phyloP scores from a whole-genome alignment of 2,329 filamentous ascomycete species.

The Colletotrichum falcatum region DNA sequence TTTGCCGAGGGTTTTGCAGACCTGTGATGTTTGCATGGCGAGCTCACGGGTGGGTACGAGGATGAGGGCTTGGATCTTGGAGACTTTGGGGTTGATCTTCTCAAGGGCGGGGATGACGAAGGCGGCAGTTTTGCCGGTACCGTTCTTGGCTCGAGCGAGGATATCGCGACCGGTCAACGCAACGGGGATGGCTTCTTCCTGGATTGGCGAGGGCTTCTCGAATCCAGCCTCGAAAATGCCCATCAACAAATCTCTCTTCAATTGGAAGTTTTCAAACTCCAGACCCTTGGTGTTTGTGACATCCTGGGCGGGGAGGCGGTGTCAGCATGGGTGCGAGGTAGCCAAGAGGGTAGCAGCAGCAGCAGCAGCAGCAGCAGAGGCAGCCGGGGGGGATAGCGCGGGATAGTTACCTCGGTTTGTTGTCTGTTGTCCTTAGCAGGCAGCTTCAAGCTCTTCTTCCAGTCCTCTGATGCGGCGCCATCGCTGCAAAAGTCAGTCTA shows the following conservation, averaged over 20 bases:
- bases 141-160: slow-evolving; percentile 96
- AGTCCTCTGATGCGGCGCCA: slow-evolving; percentile 69
- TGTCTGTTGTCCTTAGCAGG: slow-evolving; percentile 81
- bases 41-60: slow-evolving; percentile 97
- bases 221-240: slow-evolving; percentile 99
- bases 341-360: not conserved
- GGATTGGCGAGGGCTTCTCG: slow-evolving; percentile 97
- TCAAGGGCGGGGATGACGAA: slow-evolving; percentile 97
- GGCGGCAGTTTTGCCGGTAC: slow-evolving; percentile 97
- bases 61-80: slow-evolving; percentile 96
- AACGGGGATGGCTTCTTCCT: slow-evolving; percentile 98
- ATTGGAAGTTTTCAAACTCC: slow-evolving; percentile 96
- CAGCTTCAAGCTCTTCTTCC: slow-evolving; percentile 79
- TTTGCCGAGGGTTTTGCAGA: slow-evolving; percentile 98
- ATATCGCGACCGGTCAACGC: slow-evolving; percentile 96
- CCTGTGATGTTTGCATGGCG: slow-evolving; percentile 97
- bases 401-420: slow-evolving; percentile 78
- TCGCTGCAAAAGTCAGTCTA: slow-evolving; percentile 59
- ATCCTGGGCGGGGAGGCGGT: slow-evolving; percentile 69
- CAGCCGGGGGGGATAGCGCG: not conserved
- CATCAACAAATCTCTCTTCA: slow-evolving; percentile 97
- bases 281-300: slow-evolving; percentile 97
- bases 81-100: slow-evolving; percentile 95
- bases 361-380: not conserved
- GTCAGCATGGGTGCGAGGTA: slow-evolving; percentile 29